These are phyloP conservation scores for Alloascoidea hylecoeti DNA, from an alignment of 805 yeast genomes.

Conservation along the genomic window DNA sequence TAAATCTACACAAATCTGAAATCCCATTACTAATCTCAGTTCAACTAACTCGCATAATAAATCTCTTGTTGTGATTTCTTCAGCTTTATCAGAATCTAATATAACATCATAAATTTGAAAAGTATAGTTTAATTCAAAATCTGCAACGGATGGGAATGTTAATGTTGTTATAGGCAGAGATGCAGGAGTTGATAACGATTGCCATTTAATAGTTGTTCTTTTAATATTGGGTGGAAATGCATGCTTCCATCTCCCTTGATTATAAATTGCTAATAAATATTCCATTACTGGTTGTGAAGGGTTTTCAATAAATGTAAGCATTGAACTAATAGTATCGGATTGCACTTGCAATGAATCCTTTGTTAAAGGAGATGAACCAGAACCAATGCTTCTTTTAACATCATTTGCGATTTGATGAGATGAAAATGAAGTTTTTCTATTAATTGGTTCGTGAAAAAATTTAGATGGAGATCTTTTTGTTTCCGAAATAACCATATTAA, in stretches of 20 bases:
- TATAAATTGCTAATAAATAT: conserved; percentile 37
- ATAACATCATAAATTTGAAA: conserved; percentile 76
- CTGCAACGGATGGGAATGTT: conserved; percentile 56
- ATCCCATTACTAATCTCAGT: conserved; percentile 70
- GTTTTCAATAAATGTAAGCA: conserved; percentile 56
- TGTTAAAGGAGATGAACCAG: no score
- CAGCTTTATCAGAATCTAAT: conserved; percentile 42
- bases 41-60: conserved; percentile 81
- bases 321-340: no score
- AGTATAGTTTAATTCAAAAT: conserved; percentile 59
- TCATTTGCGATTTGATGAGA: no score
- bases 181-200: conserved; percentile 87
- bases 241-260: conserved; percentile 84
- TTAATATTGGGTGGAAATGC: conserved; percentile 67
- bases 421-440: no score
- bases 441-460: no score
- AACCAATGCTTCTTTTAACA: no score
- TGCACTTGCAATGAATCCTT: no score
- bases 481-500: no score
- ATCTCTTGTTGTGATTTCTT: conserved; percentile 36
- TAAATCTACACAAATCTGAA: conserved; percentile 75
- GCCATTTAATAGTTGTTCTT: conserved; percentile 73
- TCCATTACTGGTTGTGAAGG: conserved; percentile 59
- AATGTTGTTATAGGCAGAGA: conserved; percentile 75
- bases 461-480: no score